These are phyloP conservation scores for Wickerhamiella siamensis DNA, from an alignment of 805 yeast species.

Conservation along the genomic window DNA sequence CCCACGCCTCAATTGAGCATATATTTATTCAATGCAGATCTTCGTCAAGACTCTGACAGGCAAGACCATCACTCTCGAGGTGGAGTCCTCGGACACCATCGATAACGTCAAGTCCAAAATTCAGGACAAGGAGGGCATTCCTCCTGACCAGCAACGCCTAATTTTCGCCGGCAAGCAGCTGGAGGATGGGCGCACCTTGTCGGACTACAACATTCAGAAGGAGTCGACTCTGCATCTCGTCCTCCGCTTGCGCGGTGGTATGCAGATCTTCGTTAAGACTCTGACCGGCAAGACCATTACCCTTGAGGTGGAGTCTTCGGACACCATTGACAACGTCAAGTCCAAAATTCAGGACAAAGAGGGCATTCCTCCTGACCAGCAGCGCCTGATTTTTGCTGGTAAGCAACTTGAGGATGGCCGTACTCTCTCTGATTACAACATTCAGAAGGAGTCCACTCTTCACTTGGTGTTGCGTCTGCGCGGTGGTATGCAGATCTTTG, in stretches of 20 bases:
- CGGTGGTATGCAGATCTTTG: constrained; percentile 96
- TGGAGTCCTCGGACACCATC: constrained; percentile 96
- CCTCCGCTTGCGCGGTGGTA: constrained; percentile 66
- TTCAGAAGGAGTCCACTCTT: constrained; percentile 97
- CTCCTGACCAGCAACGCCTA: constrained; percentile 99
- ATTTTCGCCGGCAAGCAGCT: constrained; percentile 99
- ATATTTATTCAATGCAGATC: constrained; percentile 36
- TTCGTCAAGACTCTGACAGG: constrained; percentile 99
- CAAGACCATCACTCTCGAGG: constrained; percentile 96
- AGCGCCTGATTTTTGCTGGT: constrained; percentile 98
- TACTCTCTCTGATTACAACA: constrained; percentile 98
- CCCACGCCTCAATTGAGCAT: constrained; percentile 1
- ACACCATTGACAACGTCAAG: constrained; percentile 97
- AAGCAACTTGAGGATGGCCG: constrained; percentile 99
- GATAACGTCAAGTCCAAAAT: constrained; percentile 98
- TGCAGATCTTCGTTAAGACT: constrained; percentile 91
- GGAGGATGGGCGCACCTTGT: constrained; percentile 96
- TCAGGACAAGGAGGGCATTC: constrained; percentile 98
- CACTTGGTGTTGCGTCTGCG: constrained; percentile 94
- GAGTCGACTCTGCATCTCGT: constrained; percentile 96
- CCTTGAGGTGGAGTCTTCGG: constrained; percentile 97
- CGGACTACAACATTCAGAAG: constrained; percentile 99
- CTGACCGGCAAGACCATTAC: constrained; percentile 63
- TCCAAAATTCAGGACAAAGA: constrained; percentile 98
- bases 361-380: constrained; percentile 99